These are phyloP conservation scores for Botrytis tulipae DNA, from an alignment of 2,329 filamentous ascomycete genomes.

Conservation along the genomic window DNA sequence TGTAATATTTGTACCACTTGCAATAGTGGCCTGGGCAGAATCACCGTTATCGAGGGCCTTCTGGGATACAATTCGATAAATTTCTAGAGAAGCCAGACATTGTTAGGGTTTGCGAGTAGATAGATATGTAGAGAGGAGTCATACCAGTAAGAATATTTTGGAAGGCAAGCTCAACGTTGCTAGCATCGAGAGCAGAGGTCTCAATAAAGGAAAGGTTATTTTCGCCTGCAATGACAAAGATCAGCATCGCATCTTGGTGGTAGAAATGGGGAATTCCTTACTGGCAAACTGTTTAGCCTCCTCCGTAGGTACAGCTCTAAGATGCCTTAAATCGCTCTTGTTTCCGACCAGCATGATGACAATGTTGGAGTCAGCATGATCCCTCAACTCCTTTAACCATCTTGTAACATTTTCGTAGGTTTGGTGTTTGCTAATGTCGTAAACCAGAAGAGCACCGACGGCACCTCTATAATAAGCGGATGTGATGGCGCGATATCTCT, in stretches of 20 bases:
- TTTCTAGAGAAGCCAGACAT: constrained; percentile 61
- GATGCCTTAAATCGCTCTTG: constrained; percentile 99
- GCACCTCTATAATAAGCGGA: constrained; percentile 98
- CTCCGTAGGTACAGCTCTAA: constrained; percentile 94
- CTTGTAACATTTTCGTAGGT: constrained; percentile 98
- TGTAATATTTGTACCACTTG: constrained; percentile 77
- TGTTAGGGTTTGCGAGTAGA: constrained; percentile 18
- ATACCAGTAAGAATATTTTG: constrained; percentile 98
- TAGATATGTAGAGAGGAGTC: constrained; percentile 31
- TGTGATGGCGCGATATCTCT: constrained; percentile 98
- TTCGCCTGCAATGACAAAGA: constrained; percentile 62
- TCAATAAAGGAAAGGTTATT: constrained; percentile 99
- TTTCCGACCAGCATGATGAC: constrained; percentile 99
- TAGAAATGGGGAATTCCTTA: constrained; percentile 44
- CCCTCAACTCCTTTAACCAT: constrained; percentile 98
- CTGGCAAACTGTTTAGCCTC: constrained; percentile 98
- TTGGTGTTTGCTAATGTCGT: constrained; percentile 99
- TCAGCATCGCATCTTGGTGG: constrained; percentile 34
- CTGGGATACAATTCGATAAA: constrained; percentile 98
- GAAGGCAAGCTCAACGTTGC: constrained; percentile 98
- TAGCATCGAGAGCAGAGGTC: constrained; percentile 96
- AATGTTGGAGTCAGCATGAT: constrained; percentile 97
- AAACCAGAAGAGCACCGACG: constrained; percentile 94
- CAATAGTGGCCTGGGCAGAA: constrained; percentile 73
- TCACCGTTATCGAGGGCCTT: constrained; percentile 94